Conservation (phyloP, 106 monocot species). For the Apostasia shenzhenica region DNA sequence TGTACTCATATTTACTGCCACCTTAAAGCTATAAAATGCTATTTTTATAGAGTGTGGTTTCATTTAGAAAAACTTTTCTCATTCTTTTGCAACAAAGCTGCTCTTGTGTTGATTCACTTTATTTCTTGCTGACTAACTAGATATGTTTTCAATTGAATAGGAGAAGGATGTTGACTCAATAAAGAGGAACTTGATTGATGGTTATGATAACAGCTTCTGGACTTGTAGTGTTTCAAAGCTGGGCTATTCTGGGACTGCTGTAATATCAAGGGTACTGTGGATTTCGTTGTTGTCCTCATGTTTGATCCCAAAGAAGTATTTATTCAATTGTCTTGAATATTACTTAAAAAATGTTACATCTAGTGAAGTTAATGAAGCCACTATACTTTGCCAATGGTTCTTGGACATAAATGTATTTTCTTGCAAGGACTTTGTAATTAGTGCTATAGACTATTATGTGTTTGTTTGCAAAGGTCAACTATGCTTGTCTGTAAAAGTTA, state of each 20-base stretch:
- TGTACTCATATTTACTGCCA: neutral
- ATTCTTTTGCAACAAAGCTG: neutral
- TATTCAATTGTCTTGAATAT: neutral
- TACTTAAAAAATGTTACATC: too few relatives aligned
- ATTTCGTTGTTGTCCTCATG: neutral
- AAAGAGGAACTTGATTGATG: slow-evolving; percentile 64
- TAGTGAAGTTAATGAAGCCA: too few relatives aligned
- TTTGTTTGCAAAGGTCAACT: too few relatives aligned
- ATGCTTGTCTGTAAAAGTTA: too few relatives aligned
- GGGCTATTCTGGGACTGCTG: slow-evolving; percentile 92
- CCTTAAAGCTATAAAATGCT: too few relatives aligned
- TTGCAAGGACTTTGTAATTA: too few relatives aligned
- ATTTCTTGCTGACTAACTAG: neutral
- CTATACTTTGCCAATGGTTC: too few relatives aligned
- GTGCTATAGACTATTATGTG: too few relatives aligned
- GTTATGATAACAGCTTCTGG: slow-evolving; percentile 89
- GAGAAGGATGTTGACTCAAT: slow-evolving; percentile 87
- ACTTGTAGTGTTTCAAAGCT: slow-evolving; percentile 89
- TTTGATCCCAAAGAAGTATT: neutral
- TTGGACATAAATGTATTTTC: too few relatives aligned
- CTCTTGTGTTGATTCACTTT: neutral
- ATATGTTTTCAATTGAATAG: slow-evolving; percentile 20
- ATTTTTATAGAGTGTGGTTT: neutral
- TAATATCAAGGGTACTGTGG: slow-evolving; percentile 80
- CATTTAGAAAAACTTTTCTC: neutral